Evolutionary conservation across 176 grass and related monocot species (phyloP), one percentile per base, ranked within the genome.

Genomic region (Carex kokanica): DNA sequence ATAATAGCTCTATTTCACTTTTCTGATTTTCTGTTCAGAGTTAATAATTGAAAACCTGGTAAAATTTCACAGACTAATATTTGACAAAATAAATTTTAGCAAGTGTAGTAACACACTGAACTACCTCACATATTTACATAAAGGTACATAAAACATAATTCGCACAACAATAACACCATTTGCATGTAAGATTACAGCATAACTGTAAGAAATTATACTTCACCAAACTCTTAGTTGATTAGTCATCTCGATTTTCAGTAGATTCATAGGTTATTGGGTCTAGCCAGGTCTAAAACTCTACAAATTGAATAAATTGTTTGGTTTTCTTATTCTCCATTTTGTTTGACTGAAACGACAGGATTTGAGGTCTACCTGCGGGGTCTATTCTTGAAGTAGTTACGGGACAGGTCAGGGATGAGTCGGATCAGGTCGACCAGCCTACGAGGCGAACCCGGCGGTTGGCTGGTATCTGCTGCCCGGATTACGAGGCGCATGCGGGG

Each of bases 401-500:
- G 92, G 55, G 91, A 95, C 5, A 93, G 15, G 24, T 95, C 89
- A 74, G 96, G 96, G 53, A 98, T 91, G 62, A 85, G 87, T 32
- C 86, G 82, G 70, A 98, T 91, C 47, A 98, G 88, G 86, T 98
- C 93, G 74, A 98, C 49, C 8, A 95, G 72, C 32, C 91, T 90
- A 83, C 53, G 85, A 16, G 86, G 80, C 23, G 80, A 38, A 84
- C 0, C 92, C 86, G 84, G 80, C 87, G 83, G 80, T 45, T 89
- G 85, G 40, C 81, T 91, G 54, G 86, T 93, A 53, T 95, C 87
- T 45, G 91, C 74, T 12, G 93, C 91, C 68, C 83, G 89, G 55
- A 92, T 68, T 47, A 79, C 86, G 71, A 88, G 18, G 52, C 85
- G 54, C 45, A 78, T 93, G 10, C 9, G 17, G 23, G n/a, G 32